Evolutionary conservation across 352 stramenopile genomes (phyloP), one percentile per base, ranked within the genome.

Genomic region (Phytophthora chlamydospora): DNA sequence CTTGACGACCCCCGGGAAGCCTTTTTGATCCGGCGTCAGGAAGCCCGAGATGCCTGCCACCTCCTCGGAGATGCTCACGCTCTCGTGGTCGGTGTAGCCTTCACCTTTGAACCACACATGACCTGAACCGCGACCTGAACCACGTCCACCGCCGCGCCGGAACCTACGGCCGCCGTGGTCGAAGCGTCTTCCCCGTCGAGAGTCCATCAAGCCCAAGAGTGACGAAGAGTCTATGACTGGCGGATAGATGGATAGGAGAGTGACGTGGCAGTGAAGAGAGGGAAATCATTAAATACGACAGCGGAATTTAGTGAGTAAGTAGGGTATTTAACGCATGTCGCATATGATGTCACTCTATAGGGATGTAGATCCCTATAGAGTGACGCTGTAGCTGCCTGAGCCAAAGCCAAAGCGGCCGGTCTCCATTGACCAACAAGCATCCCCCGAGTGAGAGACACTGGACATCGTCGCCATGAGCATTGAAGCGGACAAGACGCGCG

Each of bases 1-100:
- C 73, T 96, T 95, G 17, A 95, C 52, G 49, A 89, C 62, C 9
- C 86, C 85, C 13, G 70, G 61, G 56, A 95, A 94, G 29, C 86
- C 83, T 0, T 39, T 33, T 32, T 79, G 68, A 7, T 41, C 21
- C 2, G 61, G 29, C 19, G 38, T 55, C 8, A 86, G 68, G 58
- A 87, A 90, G 40, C 77, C 77, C 0, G 50, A 64, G 66, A 90
- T 90, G 40, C 79, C 81, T 2, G 85, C 77, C 19, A 84, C 77
- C 12, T 84, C 71, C 58, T 90, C 81, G 27, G 82, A 70, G 40
- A 90, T 83, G 56, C 76, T 81, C 56, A 85, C 74, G 32, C 57
- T 71, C 21, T 87, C 77, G 33, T 80, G 62, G 62, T 90, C 81
- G 60, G 78, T 90, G 70, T 88, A 90, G 44, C 77, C 79, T 44